phyloP scores from a whole-genome alignment of 2,329 filamentous ascomycete species.

The Keithomyces neogunnii region DNA sequence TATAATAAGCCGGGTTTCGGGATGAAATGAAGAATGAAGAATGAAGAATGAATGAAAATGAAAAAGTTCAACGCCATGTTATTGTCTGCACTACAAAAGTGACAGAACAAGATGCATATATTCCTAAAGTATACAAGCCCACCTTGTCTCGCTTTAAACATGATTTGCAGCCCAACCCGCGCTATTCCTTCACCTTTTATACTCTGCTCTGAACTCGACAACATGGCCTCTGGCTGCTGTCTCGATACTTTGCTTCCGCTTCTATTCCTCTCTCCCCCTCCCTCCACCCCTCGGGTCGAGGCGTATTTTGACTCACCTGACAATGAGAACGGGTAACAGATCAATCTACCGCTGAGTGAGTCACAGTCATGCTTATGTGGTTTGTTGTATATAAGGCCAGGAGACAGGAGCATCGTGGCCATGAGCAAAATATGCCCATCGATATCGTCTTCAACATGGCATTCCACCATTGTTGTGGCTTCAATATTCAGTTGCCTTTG shows the following conservation, averaged over 20 bases:
- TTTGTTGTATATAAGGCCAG: not conserved
- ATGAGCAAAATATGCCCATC: not conserved
- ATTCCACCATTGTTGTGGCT: not conserved
- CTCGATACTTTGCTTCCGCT: not conserved
- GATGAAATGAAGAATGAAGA: too few species aligned
- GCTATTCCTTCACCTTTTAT: not conserved
- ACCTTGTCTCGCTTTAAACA: not conserved
- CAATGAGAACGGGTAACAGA: not conserved
- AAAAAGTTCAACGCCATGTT: not conserved
- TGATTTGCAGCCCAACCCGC: not conserved
- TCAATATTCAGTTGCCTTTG: too few species aligned
- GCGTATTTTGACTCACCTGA: not conserved
- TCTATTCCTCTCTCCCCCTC: not conserved
- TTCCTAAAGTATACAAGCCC: not conserved
- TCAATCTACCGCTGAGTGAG: not conserved
- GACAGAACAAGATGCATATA: constrained; percentile 3
- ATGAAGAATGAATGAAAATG: not conserved
- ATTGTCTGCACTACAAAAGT: not conserved
- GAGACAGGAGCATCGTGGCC: not conserved
- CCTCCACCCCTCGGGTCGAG: not conserved
- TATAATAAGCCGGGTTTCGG: too few species aligned
- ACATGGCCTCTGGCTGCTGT: not conserved
- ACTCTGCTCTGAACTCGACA: not conserved
- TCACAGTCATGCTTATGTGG: not conserved
- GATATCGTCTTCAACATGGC: not conserved